phyloP scores from a whole-genome alignment of 2,329 filamentous ascomycete genomes.

The Cladosporium sp. region DNA sequence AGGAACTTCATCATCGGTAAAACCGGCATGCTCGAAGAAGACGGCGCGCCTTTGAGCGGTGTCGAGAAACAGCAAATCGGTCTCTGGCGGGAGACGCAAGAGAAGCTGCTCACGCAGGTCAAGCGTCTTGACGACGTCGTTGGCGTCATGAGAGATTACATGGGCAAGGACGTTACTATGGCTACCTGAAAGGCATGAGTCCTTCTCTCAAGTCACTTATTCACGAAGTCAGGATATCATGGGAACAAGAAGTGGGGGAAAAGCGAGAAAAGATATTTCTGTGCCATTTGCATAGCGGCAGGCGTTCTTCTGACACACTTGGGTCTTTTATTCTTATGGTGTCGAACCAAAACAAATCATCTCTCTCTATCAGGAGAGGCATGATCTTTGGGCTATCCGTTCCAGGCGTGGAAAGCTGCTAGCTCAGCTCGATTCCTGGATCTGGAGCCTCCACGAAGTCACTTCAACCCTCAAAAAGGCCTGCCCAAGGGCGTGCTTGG shows the following conservation, averaged over 20 bases:
- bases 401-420: no score
- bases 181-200: not conserved
- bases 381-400: not conserved
- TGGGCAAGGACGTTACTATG: slow-evolving; percentile 22
- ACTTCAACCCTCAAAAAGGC: no score
- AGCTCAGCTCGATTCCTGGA: no score
- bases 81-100: slow-evolving; percentile 57
- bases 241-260: no score
- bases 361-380: not conserved
- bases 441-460: no score
- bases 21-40: slow-evolving; percentile 12
- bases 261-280: not conserved
- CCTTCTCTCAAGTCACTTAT: not conserved
- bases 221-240: slow-evolving; percentile 10
- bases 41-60: slow-evolving; percentile 6
- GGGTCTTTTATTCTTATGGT: not conserved
- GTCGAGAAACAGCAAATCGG: slow-evolving; percentile 69
- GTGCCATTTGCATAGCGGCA: slow-evolving; percentile 4
- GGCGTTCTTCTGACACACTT: not conserved
- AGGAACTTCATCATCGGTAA: slow-evolving; percentile 13
- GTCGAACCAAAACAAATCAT: no score
- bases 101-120: slow-evolving; percentile 74
- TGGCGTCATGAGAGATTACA: slow-evolving; percentile 68
- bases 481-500: no score
- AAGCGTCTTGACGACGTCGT: slow-evolving; percentile 80